Evolutionary conservation across 441 rosid species (phyloP), one percentile per base, ranked within the genome.

Genomic region (Cnidoscolus chayamansa): DNA sequence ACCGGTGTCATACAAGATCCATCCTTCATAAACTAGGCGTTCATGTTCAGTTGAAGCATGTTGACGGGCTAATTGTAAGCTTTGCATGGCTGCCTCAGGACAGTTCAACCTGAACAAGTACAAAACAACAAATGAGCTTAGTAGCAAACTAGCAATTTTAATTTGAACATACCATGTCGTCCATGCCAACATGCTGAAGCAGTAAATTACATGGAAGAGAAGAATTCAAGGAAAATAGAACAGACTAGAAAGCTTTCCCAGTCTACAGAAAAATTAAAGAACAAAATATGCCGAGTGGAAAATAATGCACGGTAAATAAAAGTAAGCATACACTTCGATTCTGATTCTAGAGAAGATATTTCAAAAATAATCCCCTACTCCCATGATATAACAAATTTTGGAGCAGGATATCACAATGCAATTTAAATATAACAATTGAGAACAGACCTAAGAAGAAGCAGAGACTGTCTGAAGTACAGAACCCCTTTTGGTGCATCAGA

Each of bases 1-100:
- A 67, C 99, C 96, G 0, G 97, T 92, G 76, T 92, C 99, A 74
- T 95, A 95, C 74, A 94, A 83, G 74, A 94, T 94, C 99, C 99
- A 94, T 65, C 99, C 99, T 82, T 95, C 98, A 51, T 95, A 95
- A 19, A 95, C 97, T 63, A 92, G 83, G 40, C 93, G 91, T 65
- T 95, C 98, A 11, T 95, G 96, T 51, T 89, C 97, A 77, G 87
- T 83, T 15, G 92, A 81, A 73, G 99, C 99, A 85, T 91, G 92
- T 68, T 87, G 87, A 15, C 97, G 86, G 0, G 99, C 98, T 76
- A 91, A 84, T 78, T 88, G 98, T 67, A 93, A 87, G 82, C 99
- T 93, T 68, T 93, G 85, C 98, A 95, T 93, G 4, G 99, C 99
- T 72, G 95, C 96, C 83, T 88, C 93, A 0, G 97, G 96, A 83